A percentile compares a stretch with the other conserved stretches of the same genome.
Conservation (phyloP, 805 yeast genomes). For the Saccharomycopsis sp. region DNA sequence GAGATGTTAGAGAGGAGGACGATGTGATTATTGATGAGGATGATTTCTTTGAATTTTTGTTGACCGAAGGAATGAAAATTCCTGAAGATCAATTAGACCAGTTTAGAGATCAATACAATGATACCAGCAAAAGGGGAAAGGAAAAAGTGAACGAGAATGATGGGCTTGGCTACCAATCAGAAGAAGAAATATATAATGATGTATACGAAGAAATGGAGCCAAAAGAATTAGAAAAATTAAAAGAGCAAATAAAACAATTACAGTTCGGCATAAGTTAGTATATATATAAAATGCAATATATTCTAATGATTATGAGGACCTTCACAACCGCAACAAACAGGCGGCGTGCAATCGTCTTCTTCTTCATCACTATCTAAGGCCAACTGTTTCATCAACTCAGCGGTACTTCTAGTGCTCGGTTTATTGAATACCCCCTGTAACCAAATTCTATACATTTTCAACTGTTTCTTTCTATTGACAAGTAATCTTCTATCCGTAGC, state of each 20-base stretch:
- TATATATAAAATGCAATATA: not conserved
- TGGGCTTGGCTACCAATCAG: not conserved
- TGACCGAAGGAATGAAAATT: constrained; percentile 46
- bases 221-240: constrained; percentile 3
- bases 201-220: not conserved
- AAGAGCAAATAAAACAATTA: constrained; percentile 8
- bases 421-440: constrained; percentile 79
- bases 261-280: not conserved
- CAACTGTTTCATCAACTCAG: constrained; percentile 17
- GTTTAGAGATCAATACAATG: constrained; percentile 23
- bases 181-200: not conserved
- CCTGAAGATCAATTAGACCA: constrained; percentile 38
- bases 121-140: not conserved
- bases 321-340: constrained; percentile 21
- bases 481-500: constrained; percentile 87
- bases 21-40: constrained; percentile 51
- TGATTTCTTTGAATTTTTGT: constrained; percentile 60
- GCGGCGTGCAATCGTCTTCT: constrained; percentile 21
- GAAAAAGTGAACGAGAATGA: not conserved
- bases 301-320: no score
- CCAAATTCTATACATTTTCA: constrained; percentile 97
- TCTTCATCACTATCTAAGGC: constrained; percentile 15
- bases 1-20: constrained; percentile 27
- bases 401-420: constrained; percentile 22
- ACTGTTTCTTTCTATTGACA: constrained; percentile 84